Evolutionary conservation across 2,329 filamentous ascomycete genomes (phyloP), one percentile per base, ranked within the genome.

Genomic region (Spiromastix sp.): DNA sequence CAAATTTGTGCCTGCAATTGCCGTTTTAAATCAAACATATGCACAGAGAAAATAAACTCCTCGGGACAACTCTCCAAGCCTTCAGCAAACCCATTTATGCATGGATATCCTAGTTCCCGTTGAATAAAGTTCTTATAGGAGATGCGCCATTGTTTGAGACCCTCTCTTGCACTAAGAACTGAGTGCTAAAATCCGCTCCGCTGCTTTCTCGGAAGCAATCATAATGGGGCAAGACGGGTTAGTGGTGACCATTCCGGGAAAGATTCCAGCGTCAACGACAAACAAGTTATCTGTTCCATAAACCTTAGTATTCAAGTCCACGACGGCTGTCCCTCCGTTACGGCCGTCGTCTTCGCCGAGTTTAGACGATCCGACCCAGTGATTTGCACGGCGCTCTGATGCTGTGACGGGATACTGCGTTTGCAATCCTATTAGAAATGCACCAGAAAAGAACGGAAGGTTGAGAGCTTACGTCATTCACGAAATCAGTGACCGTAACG

Each of bases 221-320:
- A 81, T 75, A 45, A 81, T 73, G 25, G 74, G 70, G 1, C 75
- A 70, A 31, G 74, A 72, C 2, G 79, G 80, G 57, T 85, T 85
- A 12, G 77, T 74, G 1, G 76, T 77, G 2, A 77, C 68, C 45
- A 81, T 72, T 42, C 79, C 79, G 0, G 79, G 78, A 60, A 81
- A 79, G 48, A 83, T 77, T 41, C 71, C 72, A 1, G 72, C 78
- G 47, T 83, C 78, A 3, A 82, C 74, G 10, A 81, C 71, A 48
- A 77, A 80, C 29, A 81, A 61, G 56, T 81, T 81, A 47, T 80
- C 74, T 0, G 72, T 81, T 24, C 77, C 77, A 48, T 74, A 81
- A 4, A 81, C 74, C 56, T 71, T 73, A 38, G 74, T 71, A 55
- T 81, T 63, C 8, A 66, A 52, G 45, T 81, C 77, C 1, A 81